Evolutionary conservation across 495 filamentous ascomycete species (phyloP).

Genomic region (Aspergillus diversus): DNA sequence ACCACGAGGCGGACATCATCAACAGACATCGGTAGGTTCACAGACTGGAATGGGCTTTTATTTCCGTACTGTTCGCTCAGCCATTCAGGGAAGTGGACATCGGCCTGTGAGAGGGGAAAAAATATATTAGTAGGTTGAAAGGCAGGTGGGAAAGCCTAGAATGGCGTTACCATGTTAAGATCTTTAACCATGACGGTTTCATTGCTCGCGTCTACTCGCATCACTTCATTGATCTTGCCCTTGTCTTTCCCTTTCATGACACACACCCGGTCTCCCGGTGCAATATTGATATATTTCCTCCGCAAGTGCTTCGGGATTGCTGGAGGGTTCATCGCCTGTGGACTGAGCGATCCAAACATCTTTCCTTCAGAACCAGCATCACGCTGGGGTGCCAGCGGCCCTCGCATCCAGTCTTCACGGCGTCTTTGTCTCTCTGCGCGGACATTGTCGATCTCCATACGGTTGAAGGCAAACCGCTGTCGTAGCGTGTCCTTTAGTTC

Average conservation of each 20-base stretch:
- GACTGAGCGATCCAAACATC: constrained; percentile 54
- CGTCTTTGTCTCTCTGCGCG: constrained; percentile 38
- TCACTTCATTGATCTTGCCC: constrained; percentile 77
- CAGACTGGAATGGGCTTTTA: constrained; percentile 44
- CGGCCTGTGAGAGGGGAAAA: constrained; percentile 46
- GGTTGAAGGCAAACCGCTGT: constrained; percentile 39
- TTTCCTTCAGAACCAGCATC: constrained; percentile 58
- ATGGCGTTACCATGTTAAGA: constrained; percentile 64
- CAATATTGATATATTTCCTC: constrained; percentile 64
- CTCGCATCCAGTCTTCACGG: constrained; percentile 75
- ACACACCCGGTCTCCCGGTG: constrained; percentile 74
- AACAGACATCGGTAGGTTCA: constrained; percentile 61
- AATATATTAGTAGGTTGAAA: constrained; percentile 5
- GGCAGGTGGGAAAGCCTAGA: neutral
- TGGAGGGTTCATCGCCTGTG: constrained; percentile 39
- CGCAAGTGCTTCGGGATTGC: constrained; percentile 49
- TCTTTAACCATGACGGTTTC: constrained; percentile 65
- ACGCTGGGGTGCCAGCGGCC: constrained; percentile 72
- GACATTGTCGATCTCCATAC: constrained; percentile 33
- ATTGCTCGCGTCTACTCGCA: constrained; percentile 54
- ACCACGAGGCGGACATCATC: constrained; percentile 78
- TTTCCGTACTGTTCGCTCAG: constrained; percentile 46
- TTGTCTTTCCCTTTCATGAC: constrained; percentile 74
- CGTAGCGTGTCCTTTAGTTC: constrained; percentile 38
- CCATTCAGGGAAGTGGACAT: constrained; percentile 60